Conservation (phyloP, 129 eudicot genomes). For the Glebionis coronaria region DNA sequence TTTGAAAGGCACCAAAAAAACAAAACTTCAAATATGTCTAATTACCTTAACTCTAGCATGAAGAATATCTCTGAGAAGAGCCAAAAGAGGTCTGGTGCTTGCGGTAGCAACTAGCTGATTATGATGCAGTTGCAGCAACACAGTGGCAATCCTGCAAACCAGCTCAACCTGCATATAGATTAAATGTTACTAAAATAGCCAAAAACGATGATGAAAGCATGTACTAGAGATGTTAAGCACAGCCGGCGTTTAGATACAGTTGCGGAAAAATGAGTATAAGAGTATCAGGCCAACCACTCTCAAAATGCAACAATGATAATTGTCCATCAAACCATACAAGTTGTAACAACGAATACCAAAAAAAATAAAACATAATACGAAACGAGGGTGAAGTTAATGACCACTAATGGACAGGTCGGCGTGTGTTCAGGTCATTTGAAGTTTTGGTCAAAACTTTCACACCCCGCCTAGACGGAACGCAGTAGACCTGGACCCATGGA, state of each 20-base stretch:
- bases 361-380: neutral
- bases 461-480: too few relatives aligned
- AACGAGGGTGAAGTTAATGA: neutral
- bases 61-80: conserved; percentile 68
- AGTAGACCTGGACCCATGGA: too few relatives aligned
- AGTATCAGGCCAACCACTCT: too few relatives aligned
- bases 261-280: too few relatives aligned
- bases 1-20: neutral
- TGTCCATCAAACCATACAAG: too few relatives aligned
- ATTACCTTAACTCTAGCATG: conserved; percentile 86
- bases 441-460: neutral
- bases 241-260: too few relatives aligned
- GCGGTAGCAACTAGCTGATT: conserved; percentile 75
- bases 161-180: conserved; percentile 73
- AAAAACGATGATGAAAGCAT: conserved; percentile 11
- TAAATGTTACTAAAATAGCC: conserved; percentile 16
- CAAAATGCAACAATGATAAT: too few relatives aligned
- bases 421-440: too few relatives aligned
- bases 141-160: conserved; percentile 70
- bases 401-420: too few relatives aligned
- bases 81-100: conserved; percentile 68
- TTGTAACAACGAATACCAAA: conserved; percentile 1
- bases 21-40: neutral
- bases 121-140: conserved; percentile 75
- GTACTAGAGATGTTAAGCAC: neutral